Evolutionary conservation across 495 filamentous ascomycete species (phyloP), one percentile per base, ranked within the genome.

Genomic region (Neurospora terricola): DNA sequence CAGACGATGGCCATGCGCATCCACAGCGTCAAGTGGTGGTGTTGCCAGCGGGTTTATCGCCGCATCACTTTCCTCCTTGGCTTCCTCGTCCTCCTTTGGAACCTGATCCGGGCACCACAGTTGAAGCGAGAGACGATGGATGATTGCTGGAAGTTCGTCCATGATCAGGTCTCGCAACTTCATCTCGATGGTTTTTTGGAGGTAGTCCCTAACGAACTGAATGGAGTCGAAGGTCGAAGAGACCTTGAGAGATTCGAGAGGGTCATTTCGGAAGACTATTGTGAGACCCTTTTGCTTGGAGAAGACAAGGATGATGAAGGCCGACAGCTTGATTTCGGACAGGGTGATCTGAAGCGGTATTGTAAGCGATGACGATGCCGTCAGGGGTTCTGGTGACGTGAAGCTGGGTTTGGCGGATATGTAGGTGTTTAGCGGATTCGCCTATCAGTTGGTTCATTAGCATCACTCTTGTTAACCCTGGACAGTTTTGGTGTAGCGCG

Each of bases 211-310:
- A 71, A 99, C 95, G 76, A 98, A 99, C 11, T 95, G 95, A 77
- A 99, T 99, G 12, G 96, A 97, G 83, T 99, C 96, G 80, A 98
- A 99, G 36, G 96, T 99, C 72, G 94, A 97, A 3, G 96, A 98
- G 74, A 99, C 96, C 84, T 98, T 98, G 75, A 99, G 90, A 16
- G 94, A 97, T 77, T 99, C 96, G 71, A 99, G 89, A 3, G 96
- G 96, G 81, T 99, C 96, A 86, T 99, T 98, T 75, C 96, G 91
- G 77, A 99, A 99, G 6, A 99, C 96, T 42, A 99, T 85, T 0
- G 96, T 99, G 68, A 99, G 87, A 9, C 96, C 96, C 80, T 99
- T 99, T 80, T 97, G 94, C 77, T 92, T 93, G 9, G 94, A 97
- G 82, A 98, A 99, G 62, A 99, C 96, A 38, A 99, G 81, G 72